Percentiles rank a stretch among this genome's conserved stretches.
These are phyloP conservation scores for thale cress (Arabidopsis thaliana) DNA, from an alignment of 345 rosid species.

Conservation along the genomic window TAIR10.1 NC_003070.9:10564001-10564500, in stretches of 20 bases:
- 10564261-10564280: background rate
- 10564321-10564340: background rate
- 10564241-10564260: constrained; percentile 6
- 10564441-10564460: background rate
- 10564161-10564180: constrained; percentile 29
- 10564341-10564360: background rate
- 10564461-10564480: background rate
- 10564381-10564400: background rate
- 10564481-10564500: no score
- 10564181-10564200: constrained; percentile 32
- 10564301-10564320: constrained; percentile 1
- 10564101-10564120: constrained; percentile 45
- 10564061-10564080: constrained; percentile 34
- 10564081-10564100: constrained; percentile 28
- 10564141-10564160: constrained; percentile 41
- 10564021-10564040: background rate
- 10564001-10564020: constrained; percentile 1
- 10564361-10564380: background rate
- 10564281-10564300: background rate
- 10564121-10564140: constrained; percentile 42
- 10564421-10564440: background rate
- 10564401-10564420: background rate
- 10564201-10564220: constrained; percentile 29
- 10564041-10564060: constrained; percentile 33
- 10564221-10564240: constrained; percentile 15